These are phyloP conservation scores for Millerago galiae DNA, from an alignment of 805 yeast species.

Conservation along the genomic window DNA sequence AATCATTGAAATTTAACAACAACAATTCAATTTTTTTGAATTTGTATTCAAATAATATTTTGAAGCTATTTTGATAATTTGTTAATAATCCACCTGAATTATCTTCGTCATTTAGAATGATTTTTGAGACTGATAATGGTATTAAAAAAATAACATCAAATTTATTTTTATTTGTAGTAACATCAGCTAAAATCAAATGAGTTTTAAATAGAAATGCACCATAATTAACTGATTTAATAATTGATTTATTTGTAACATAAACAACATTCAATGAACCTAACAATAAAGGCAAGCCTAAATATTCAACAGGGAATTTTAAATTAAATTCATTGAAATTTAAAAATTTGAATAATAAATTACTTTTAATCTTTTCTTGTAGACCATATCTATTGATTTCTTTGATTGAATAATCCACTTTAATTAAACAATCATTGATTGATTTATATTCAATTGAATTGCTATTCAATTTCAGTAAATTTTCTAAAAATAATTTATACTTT, in stretches of 20 bases:
- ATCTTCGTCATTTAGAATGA: constrained; percentile 21
- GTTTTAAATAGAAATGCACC: constrained; percentile 44
- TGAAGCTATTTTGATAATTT: constrained; percentile 29
- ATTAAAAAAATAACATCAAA: constrained; percentile 39
- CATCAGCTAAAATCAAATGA: constrained; percentile 36
- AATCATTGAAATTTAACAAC: constrained; percentile 25
- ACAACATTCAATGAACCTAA: constrained; percentile 36
- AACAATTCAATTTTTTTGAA: constrained; percentile 39
- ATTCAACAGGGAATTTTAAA: constrained; percentile 32
- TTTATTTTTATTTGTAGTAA: constrained; percentile 15
- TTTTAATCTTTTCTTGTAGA: constrained; percentile 16
- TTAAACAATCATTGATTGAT: constrained; percentile 13
- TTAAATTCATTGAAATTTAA: constrained; percentile 10
- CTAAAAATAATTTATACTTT: constrained; percentile 47
- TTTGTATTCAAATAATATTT: constrained; percentile 40
- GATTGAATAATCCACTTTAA: constrained; percentile 20
- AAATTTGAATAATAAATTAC: constrained; percentile 11
- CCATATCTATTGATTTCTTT: constrained; percentile 27
- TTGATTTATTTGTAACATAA: constrained; percentile 32
- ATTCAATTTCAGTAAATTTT: constrained; percentile 28
- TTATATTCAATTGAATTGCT: neutral
- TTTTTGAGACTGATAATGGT: constrained; percentile 34
- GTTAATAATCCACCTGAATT: constrained; percentile 27
- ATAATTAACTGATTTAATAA: constrained; percentile 12
- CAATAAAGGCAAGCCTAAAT: constrained; percentile 40